phyloP scores from a whole-genome alignment of 306 rosid genomes.

The cucumber (Cucumis sativus) region DNA sequence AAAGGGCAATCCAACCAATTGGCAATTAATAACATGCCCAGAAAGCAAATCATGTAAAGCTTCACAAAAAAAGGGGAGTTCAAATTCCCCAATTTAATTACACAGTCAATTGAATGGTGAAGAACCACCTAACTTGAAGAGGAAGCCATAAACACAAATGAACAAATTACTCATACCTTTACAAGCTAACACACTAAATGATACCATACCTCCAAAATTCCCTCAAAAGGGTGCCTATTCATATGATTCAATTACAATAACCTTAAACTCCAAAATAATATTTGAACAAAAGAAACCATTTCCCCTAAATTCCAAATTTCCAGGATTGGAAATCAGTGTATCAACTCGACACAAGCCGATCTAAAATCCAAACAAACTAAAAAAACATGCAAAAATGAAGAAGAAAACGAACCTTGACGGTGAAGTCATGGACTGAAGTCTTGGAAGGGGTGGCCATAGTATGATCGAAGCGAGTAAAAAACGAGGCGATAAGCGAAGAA shows the following conservation, averaged over 20 bases:
- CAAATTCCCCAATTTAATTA: not conserved
- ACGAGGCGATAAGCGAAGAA: constrained; percentile 6
- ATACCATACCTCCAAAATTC: not conserved
- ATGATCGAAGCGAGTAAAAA: constrained; percentile 16
- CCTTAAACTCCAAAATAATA: not conserved
- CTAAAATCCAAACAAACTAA: not conserved
- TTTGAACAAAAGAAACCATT: not conserved
- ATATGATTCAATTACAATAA: not conserved
- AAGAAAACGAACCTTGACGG: constrained; percentile 28
- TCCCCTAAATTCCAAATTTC: not conserved
- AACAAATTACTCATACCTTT: not conserved
- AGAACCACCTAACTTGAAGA: not conserved
- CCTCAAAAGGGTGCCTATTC: not conserved
- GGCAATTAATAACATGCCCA: not conserved
- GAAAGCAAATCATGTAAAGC: not conserved
- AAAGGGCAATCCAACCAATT: not conserved
- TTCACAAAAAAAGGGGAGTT: not conserved
- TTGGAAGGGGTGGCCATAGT: constrained; percentile 12
- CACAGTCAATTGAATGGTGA: not conserved
- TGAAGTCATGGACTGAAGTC: constrained; percentile 43
- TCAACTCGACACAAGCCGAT: not conserved
- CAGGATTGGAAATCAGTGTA: not conserved
- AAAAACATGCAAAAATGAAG: not conserved
- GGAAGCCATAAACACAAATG: not conserved
- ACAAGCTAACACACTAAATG: not conserved